A percentile compares a stretch with the other conserved stretches of the same genome.
These are phyloP conservation scores for Lentinula sp. DNA, from an alignment of 768 basidiomycete species.

Conservation along the genomic window DNA sequence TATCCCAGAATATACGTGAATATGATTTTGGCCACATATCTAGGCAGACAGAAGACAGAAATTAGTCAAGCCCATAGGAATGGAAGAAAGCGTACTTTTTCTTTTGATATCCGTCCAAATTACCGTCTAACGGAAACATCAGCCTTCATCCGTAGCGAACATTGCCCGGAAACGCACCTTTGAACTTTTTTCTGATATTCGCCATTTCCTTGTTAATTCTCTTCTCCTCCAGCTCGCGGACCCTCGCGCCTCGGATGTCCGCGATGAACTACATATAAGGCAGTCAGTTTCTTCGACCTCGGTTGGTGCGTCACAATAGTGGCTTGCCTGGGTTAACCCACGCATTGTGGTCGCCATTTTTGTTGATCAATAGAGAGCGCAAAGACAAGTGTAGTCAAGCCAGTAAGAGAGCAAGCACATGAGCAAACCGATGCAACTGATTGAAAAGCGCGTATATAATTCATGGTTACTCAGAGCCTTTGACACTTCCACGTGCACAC, in stretches of 20 bases:
- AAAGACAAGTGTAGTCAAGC: too few relatives aligned
- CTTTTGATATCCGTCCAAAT: slow-evolving; percentile 86
- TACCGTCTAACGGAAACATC: slow-evolving; percentile 53
- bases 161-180: slow-evolving; percentile 47
- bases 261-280: slow-evolving; percentile 77
- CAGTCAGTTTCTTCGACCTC: slow-evolving; percentile 6
- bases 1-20: slow-evolving; percentile 99
- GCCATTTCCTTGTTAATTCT: slow-evolving; percentile 99
- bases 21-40: slow-evolving; percentile 98
- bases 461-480: background rate
- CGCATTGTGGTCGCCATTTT: slow-evolving; percentile 89
- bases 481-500: background rate
- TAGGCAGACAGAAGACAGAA: slow-evolving; percentile 20
- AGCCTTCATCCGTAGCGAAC: background rate
- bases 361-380: background rate
- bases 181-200: slow-evolving; percentile 98
- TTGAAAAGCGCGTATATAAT: background rate
- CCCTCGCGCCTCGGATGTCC: slow-evolving; percentile 94
- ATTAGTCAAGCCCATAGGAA: background rate
- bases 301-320: background rate
- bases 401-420: background rate
- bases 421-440: background rate
- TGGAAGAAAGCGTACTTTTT: slow-evolving; percentile 60
- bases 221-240: slow-evolving; percentile 97
- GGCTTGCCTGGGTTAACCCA: slow-evolving; percentile 73